Evolutionary conservation across 805 yeast genomes (phyloP), one percentile per base, ranked within the genome.

Genomic region (Starmera quercuum): DNA sequence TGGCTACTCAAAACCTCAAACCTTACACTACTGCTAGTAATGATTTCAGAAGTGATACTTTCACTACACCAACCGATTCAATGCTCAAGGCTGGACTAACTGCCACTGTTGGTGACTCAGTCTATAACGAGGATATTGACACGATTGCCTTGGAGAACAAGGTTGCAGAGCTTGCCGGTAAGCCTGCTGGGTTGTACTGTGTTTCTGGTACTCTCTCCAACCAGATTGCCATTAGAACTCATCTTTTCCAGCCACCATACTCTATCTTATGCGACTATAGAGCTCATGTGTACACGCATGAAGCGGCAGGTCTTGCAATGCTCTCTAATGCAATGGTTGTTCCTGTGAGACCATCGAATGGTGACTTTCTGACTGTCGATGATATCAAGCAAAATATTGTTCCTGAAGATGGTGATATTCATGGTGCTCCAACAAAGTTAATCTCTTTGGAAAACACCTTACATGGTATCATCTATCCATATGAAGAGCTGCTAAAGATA

Each of bases 221-320:
- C 60, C 97, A 88, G 59, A 68, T 88, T 39, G 96, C 81, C 12
- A 54, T 88, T 30, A 68, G 96, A 49, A 65, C 86, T 5, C 83
- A 81, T 45, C 61, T 90, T 31, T 58, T 56, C 41, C 90, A 83
- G 51, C 96, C 96, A 13, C 95, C 95, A 3, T 78, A 79, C 61
- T 73, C 87, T 13, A 66, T 90, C 18, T 52, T 88, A 31, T 85
- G 95, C 63, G 97, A 90, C 56, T 68, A 77, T 58, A 68, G 96
- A 40, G 79, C 90, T 10, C 97, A 88, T 51, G 78, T 88, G 17
- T 87, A 70, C 56, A 64, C 76, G 20, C 77, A 76, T 46, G 97
- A 88, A 60, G 95, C 95, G 17, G 95, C 90, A 21, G 97, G 97
- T 3, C 59, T 90, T 33, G 94, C 96, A 5, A 75, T 85, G 33